These are phyloP conservation scores for Suhomyces faveliae DNA, from an alignment of 805 yeast genomes.

Conservation along the genomic window DNA sequence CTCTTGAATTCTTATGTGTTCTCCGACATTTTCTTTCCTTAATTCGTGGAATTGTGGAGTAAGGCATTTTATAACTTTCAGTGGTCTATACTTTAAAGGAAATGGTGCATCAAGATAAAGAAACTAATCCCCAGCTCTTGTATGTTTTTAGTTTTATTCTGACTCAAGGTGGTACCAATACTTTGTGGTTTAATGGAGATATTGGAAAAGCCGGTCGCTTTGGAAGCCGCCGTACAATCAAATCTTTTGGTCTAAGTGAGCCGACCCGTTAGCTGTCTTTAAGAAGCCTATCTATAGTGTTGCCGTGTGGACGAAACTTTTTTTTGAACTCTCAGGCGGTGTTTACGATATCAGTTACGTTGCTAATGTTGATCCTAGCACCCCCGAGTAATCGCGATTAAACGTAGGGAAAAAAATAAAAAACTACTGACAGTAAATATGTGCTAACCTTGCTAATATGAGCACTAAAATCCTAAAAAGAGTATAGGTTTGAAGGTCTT, in stretches of 20 bases:
- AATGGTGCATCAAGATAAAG: background rate
- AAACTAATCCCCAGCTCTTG: background rate
- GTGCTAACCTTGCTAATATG: background rate
- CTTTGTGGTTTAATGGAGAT: background rate
- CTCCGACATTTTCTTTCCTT: conserved; percentile 23
- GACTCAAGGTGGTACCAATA: background rate
- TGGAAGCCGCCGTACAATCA: background rate
- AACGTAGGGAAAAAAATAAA: background rate
- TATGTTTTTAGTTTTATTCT: background rate
- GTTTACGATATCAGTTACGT: background rate
- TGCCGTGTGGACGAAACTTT: background rate
- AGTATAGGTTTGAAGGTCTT: background rate
- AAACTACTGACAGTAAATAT: background rate
- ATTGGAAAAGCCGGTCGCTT: background rate
- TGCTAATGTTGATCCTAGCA: background rate
- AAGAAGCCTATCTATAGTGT: background rate
- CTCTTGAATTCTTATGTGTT: conserved; percentile 27
- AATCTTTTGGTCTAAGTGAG: background rate
- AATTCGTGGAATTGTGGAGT: conserved; percentile 2
- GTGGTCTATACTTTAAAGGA: background rate
- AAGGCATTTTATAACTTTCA: conserved; percentile 4
- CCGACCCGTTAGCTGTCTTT: background rate
- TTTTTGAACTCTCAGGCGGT: background rate
- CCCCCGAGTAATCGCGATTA: background rate
- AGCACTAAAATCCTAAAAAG: background rate